Evolutionary conservation across 805 yeast species (phyloP).

Genomic region (Clavispora phyllophila): DNA sequence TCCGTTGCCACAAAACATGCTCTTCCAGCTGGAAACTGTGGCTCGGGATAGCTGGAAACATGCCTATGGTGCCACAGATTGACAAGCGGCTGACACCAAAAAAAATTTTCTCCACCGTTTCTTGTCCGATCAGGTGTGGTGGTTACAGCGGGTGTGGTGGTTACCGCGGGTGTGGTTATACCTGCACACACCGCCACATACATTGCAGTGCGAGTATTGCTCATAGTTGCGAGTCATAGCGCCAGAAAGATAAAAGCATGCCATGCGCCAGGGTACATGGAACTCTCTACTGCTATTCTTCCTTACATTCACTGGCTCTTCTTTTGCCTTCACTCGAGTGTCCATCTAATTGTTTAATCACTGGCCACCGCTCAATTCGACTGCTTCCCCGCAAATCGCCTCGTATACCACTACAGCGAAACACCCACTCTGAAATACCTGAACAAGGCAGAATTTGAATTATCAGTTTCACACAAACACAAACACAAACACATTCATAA

Average conservation of each 20-base stretch:
- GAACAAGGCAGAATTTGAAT: no score
- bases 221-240: not conserved
- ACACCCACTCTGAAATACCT: not conserved
- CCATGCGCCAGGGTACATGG: not conserved
- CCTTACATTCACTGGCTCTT: not conserved
- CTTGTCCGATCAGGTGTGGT: not conserved
- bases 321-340: not conserved
- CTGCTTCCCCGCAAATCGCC: not conserved
- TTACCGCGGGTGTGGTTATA: not conserved
- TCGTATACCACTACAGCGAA: not conserved
- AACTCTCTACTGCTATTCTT: not conserved
- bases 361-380: not conserved
- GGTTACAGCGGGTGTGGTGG: not conserved
- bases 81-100: not conserved
- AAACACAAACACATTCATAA: no score
- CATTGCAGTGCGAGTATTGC: not conserved
- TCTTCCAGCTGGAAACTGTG: not conserved
- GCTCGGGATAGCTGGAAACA: not conserved
- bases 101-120: not conserved
- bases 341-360: not conserved
- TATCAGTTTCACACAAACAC: not conserved
- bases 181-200: not conserved
- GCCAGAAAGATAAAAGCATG: not conserved
- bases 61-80: not conserved
- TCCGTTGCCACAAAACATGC: not conserved